phyloP scores from a whole-genome alignment of 176 grass and related monocot species.

The Triticum urartu region DNA sequence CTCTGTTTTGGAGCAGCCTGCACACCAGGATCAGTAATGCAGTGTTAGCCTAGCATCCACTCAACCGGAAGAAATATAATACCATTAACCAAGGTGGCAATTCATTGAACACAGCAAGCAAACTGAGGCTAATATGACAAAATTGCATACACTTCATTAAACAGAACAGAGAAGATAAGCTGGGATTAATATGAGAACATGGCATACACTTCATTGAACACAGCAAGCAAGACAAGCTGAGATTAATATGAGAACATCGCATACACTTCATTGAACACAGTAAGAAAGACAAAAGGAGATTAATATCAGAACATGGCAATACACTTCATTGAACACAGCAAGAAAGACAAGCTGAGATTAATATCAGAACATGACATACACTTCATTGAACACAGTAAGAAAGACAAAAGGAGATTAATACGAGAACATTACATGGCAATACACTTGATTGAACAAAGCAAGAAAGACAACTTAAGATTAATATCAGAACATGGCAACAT shows the following conservation, averaged over 20 bases:
- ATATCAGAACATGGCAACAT: background rate
- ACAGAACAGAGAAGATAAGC: background rate
- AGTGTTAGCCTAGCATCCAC: background rate
- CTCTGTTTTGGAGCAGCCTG: background rate
- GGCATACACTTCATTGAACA: background rate
- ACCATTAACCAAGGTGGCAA: background rate
- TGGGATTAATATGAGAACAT: background rate
- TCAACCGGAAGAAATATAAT: background rate
- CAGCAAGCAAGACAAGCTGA: background rate
- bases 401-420: background rate
- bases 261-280: too few relatives aligned
- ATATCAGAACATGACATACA: background rate
- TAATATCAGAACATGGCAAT: constrained; percentile 2
- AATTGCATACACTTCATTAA: background rate
- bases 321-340: background rate
- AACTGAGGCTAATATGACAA: background rate
- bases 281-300: background rate
- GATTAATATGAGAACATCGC: background rate
- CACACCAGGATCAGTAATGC: background rate
- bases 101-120: background rate
- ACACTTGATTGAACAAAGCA: background rate
- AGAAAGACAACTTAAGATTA: background rate
- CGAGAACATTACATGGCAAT: background rate
- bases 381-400: background rate
- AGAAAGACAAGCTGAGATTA: background rate